Evolutionary conservation across 371 early-diverging fungal species (phyloP).

Genomic region (Mucor ambiguus): DNA sequence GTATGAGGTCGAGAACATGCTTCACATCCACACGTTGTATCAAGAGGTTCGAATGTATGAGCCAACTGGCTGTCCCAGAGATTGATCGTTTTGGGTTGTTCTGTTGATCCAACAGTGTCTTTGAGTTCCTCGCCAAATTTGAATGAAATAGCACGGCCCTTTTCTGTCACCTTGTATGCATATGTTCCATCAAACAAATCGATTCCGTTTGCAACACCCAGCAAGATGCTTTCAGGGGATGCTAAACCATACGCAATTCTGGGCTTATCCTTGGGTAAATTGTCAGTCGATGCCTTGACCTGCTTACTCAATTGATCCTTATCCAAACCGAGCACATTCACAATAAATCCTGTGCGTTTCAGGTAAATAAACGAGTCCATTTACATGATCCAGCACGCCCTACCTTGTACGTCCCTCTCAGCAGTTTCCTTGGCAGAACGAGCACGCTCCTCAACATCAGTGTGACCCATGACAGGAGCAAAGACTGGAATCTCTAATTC

Average conservation of each 20-base stretch:
- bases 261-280: slow-evolving; percentile 50
- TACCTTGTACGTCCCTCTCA: slow-evolving; percentile 57
- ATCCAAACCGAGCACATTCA: slow-evolving; percentile 42
- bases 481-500: slow-evolving; percentile 49
- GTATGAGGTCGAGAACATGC: slow-evolving; percentile 69
- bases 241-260: slow-evolving; percentile 51
- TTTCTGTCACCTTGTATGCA: slow-evolving; percentile 47
- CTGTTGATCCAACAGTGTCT: background rate
- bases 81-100: slow-evolving; percentile 46
- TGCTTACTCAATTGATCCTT: slow-evolving; percentile 17
- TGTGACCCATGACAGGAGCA: slow-evolving; percentile 60
- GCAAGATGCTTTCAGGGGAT: slow-evolving; percentile 60
- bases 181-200: slow-evolving; percentile 76
- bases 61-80: slow-evolving; percentile 55
- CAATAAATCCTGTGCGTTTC: slow-evolving; percentile 34
- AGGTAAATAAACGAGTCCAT: background rate
- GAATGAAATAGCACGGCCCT: slow-evolving; percentile 46
- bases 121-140: slow-evolving; percentile 34
- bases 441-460: slow-evolving; percentile 56
- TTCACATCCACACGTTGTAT: slow-evolving; percentile 64
- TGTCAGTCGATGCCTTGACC: slow-evolving; percentile 37
- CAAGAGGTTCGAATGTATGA: slow-evolving; percentile 64
- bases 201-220: slow-evolving; percentile 63
- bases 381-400: background rate
- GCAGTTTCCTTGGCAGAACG: slow-evolving; percentile 60